Conservation (phyloP, 257 asterid genomes). For the Plantago elongata region DNA sequence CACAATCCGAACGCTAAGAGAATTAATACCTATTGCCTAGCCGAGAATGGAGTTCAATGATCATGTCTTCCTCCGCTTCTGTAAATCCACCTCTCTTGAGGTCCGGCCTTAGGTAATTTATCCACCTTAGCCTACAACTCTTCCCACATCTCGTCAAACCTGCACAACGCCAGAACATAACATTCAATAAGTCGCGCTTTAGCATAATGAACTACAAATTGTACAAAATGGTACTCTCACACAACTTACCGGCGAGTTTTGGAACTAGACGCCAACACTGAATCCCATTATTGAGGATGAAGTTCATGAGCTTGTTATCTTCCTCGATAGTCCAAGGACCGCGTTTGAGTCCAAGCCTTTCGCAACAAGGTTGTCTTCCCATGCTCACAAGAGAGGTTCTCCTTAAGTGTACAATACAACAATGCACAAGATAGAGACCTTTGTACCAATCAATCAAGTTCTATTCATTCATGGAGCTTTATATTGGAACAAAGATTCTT, state of each 20-base stretch:
- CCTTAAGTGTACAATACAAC: not conserved
- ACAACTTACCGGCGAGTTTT: slow-evolving; percentile 54
- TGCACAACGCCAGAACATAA: slow-evolving; percentile 12
- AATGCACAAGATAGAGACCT: not conserved
- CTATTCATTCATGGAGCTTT: slow-evolving; percentile 11
- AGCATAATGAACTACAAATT: not conserved
- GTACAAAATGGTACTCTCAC: not conserved
- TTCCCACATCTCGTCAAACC: slow-evolving; percentile 88
- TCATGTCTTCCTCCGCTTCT: slow-evolving; percentile 77
- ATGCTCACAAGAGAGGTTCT: slow-evolving; percentile 19
- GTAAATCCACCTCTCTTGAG: slow-evolving; percentile 78
- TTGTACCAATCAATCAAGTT: not conserved
- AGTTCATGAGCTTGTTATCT: slow-evolving; percentile 72
- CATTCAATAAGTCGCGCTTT: not conserved
- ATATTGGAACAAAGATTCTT: slow-evolving; percentile 56
- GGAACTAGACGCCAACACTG: slow-evolving; percentile 87
- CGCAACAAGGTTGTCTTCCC: slow-evolving; percentile 94
- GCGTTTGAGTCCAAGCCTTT: slow-evolving; percentile 62
- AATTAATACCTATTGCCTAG: slow-evolving; percentile 66
- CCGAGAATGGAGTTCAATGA: slow-evolving; percentile 71
- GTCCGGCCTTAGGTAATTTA: slow-evolving; percentile 77
- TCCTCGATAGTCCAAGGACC: slow-evolving; percentile 90
- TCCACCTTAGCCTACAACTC: slow-evolving; percentile 90
- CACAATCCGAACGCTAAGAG: not conserved
- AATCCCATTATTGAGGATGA: slow-evolving; percentile 80